Base-by-base conservation (phyloP, 2,329 filamentous ascomycete genomes). In the Fusarium verrucosum region DNA sequence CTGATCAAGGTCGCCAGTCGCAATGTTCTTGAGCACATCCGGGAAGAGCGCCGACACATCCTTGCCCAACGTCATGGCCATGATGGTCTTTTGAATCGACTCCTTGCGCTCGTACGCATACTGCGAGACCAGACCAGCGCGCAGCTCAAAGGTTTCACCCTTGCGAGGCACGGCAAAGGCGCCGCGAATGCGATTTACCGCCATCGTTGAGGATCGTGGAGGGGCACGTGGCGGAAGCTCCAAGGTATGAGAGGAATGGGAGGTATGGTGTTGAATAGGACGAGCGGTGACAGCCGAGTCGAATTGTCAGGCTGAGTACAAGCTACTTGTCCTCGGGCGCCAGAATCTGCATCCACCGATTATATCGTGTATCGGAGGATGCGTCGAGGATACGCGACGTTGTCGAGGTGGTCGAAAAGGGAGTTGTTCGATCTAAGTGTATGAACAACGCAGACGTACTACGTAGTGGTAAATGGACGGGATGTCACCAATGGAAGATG, bases 51-150 rank as follows among this genome's bases (percentile, higher is more conserved):
- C 92, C 50, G 95, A 99, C 59, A 99, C 95, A 80, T 99, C 95
- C 80, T 99, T 99, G 78, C 95, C 95, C 71, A 99, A 79, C 2
- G 95, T 99, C 95, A 99, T 99, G 76, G 95, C 94, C 94, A 98
- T 98, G 81, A 99, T 99, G 67, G 95, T 99, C 85, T 97, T 98
- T 77, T 99, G 95, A 72, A 99, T 99, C 22, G 95, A 92, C 83
- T 99, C 95, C 80, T 99, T 99, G 74, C 93, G 90, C 86, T 99
- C 95, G 81, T 96, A 97, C 60, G 95, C 95, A 90, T 98, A 99
- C 82, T 99, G 95, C 66, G 95, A 99, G 66, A 96, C 95, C 77
- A 99, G 83, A 35, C 95, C 95, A 66, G 94, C 92, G 77, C 95
- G 90, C 80, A 99, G 82, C 84, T 99, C 95, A 77, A 97, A 98